Base-by-base conservation (phyloP, 306 rosid genomes). In the Vigna unguiculata region DNA sequence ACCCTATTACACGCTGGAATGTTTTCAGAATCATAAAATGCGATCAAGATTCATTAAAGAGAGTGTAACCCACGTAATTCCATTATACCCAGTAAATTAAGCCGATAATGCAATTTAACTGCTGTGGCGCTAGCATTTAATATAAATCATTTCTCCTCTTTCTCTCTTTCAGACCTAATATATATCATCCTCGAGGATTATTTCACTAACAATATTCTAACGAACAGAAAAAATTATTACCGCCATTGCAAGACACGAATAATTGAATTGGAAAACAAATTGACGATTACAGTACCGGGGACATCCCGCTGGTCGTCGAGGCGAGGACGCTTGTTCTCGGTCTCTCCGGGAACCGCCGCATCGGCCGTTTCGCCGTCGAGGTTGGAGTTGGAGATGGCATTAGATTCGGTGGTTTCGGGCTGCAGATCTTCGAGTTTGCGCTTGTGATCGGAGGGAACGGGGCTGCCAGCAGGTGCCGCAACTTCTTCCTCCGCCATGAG, bases 401-500 rank as follows among this genome's bases (percentile, higher is more conserved):
- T 85, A 43, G 85, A 63, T 28, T 87, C 82, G 52, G 80, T 53
- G 21, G 75, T 65, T 54, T 84, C 87, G 0, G 86, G 82, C 52
- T 90, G 89, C 65, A 92, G 86, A 85, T 96, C 98, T 74, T 90
- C 93, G 22, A 88, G 89, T 84, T 92, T 96, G 66, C 99, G 93
- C 74, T 92, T 96, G 89, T 84, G 72, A 74, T 92, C 98, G 41
- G 90, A 83, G 11, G 88, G 87, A 43, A 74, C 78, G 20, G 93
- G 89, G 72, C 82, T 94, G 4, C 76, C 76, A 36, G 75, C 85
- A 2, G 75, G 83, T 20, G 74, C 86, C 32, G 71, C 72, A 34
- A 82, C 88, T 78, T 87, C 87, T 82, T 92, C 93, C 85, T 92
- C 99, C 32, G 98, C 93, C 99, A 96, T 95, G 48, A 20, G 41